These are phyloP conservation scores for Plectosphaerella plurivora DNA, from an alignment of 2,329 filamentous ascomycete genomes.

Conservation along the genomic window DNA sequence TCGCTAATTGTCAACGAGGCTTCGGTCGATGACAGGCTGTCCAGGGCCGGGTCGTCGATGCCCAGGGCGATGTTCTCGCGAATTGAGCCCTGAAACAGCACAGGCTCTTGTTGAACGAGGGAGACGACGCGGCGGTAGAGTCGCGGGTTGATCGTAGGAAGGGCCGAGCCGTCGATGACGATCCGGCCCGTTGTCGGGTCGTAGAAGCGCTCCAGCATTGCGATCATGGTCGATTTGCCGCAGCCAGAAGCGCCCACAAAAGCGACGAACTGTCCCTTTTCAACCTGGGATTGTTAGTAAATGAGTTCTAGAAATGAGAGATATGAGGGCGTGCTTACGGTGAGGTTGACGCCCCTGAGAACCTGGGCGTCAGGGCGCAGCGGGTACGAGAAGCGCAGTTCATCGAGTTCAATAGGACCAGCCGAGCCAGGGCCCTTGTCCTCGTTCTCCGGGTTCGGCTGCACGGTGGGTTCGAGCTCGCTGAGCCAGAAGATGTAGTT, in stretches of 20 bases:
- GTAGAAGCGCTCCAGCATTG: constrained; percentile 43
- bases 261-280: constrained; percentile 45
- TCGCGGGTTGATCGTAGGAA: constrained; percentile 36
- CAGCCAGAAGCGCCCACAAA: constrained; percentile 53
- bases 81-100: constrained; percentile 42
- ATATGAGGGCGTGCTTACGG: constrained; percentile 11
- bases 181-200: constrained; percentile 40
- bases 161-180: constrained; percentile 36
- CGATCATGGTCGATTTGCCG: constrained; percentile 58
- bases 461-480: constrained; percentile 33
- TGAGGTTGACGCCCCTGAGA: constrained; percentile 36
- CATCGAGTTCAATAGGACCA: constrained; percentile 40
- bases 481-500: constrained; percentile 47
- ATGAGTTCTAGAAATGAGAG: not conserved
- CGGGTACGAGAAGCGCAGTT: constrained; percentile 63
- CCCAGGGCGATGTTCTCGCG: constrained; percentile 42
- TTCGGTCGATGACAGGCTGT: constrained; percentile 10
- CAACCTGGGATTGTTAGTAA: constrained; percentile 21
- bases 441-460: constrained; percentile 34
- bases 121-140: constrained; percentile 48
- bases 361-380: constrained; percentile 32
- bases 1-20: constrained; percentile 18
- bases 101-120: constrained; percentile 55
- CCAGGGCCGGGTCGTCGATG: constrained; percentile 20
- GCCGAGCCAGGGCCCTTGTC: constrained; percentile 27